Percentiles rank a stretch among this genome's conserved stretches.
Conservation (phyloP, 441 rosid genomes). For the Kokia cookei region DNA sequence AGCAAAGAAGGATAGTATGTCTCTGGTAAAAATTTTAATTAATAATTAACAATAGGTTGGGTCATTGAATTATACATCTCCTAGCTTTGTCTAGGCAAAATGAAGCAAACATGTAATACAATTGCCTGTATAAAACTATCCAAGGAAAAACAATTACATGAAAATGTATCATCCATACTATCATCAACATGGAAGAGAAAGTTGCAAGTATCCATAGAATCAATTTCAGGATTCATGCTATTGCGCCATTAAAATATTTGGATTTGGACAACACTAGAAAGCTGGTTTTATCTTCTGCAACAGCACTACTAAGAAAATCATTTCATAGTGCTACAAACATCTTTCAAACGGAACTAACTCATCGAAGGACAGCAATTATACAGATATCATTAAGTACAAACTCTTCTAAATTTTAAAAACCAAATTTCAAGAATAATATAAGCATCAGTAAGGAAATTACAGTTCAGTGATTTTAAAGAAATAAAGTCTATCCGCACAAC, state of each 20-base stretch:
- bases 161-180: background rate
- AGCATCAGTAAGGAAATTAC: background rate
- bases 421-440: background rate
- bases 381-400: background rate
- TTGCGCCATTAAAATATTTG: background rate
- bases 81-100: background rate
- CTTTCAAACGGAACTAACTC: slow-evolving; percentile 3
- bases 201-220: background rate
- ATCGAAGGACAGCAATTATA: background rate
- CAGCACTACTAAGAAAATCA: background rate
- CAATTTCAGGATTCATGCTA: background rate
- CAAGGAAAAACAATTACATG: background rate
- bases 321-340: background rate
- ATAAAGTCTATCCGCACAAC: background rate
- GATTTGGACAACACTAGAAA: background rate
- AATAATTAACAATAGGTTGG: background rate
- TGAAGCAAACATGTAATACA: background rate
- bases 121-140: background rate
- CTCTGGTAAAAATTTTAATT: background rate
- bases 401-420: background rate
- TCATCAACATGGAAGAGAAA: background rate
- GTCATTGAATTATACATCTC: background rate
- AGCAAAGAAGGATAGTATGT: background rate
- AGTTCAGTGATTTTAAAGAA: background rate
- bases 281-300: background rate